phyloP scores from a whole-genome alignment of 1,284 basidiomycete genomes.

The Puccinia hordei region DNA sequence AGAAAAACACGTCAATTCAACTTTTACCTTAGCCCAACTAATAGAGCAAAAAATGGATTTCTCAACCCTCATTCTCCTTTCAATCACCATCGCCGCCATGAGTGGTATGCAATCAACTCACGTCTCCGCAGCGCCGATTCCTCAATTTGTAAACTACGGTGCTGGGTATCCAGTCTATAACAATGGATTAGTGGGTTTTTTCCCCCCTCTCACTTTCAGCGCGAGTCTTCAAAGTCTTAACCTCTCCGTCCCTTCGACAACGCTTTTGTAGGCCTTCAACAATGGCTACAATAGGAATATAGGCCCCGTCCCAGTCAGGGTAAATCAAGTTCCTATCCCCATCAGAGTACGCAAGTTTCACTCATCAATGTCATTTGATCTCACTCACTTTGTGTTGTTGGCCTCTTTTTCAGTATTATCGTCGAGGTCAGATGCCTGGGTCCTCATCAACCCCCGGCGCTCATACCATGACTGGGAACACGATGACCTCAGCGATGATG shows the following conservation, averaged over 20 bases:
- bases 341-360: too few relatives aligned
- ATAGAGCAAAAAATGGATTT: neutral
- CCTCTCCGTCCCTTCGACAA: neutral
- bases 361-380: too few relatives aligned
- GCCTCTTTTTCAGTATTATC: neutral
- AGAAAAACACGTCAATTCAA: neutral
- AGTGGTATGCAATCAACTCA: neutral
- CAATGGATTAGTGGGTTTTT: too few relatives aligned
- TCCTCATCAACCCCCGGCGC: neutral
- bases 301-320: too few relatives aligned
- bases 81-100: neutral
- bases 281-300: too few relatives aligned
- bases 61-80: conserved; percentile 9
- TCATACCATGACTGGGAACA: neutral
- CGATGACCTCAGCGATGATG: neutral
- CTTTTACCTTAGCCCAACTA: neutral
- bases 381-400: too few relatives aligned
- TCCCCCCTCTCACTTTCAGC: too few relatives aligned
- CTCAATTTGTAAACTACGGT: neutral
- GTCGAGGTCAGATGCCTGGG: too few relatives aligned
- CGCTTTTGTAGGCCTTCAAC: too few relatives aligned
- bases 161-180: neutral
- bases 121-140: neutral
- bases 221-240: neutral
- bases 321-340: too few relatives aligned